A percentile compares a stretch with the other conserved stretches of the same genome.
Conservation (phyloP, 2,329 filamentous ascomycete species). For the Aspergillus calidoustus region DNA sequence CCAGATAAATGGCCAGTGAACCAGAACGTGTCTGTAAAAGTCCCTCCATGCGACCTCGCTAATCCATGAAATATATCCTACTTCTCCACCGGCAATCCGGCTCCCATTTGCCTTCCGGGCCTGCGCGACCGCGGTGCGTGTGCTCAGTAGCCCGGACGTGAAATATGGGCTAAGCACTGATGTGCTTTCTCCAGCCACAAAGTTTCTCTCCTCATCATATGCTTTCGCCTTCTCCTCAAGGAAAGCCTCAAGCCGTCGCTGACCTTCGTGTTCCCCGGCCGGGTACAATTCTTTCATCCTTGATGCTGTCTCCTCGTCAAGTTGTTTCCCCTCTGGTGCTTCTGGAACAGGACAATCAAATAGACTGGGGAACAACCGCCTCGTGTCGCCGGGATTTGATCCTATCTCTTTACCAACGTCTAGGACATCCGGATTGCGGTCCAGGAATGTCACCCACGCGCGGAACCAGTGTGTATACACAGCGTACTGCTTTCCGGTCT, state of each 20-base stretch:
- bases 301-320: conserved; percentile 63
- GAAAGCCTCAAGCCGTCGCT: conserved; percentile 67
- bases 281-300: conserved; percentile 69
- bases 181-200: conserved; percentile 66
- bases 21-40: conserved; percentile 85
- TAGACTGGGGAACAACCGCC: conserved; percentile 56
- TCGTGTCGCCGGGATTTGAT: conserved; percentile 57
- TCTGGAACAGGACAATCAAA: conserved; percentile 67
- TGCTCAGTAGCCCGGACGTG: conserved; percentile 69
- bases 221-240: conserved; percentile 64
- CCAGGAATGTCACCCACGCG: conserved; percentile 74
- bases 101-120: conserved; percentile 66
- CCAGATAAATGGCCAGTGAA: conserved; percentile 76
- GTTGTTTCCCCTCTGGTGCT: conserved; percentile 65
- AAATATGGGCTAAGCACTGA: conserved; percentile 74
- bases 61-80: conserved; percentile 75
- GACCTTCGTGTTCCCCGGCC: conserved; percentile 74
- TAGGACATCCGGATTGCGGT: conserved; percentile 70
- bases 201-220: conserved; percentile 70
- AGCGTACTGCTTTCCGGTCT: conserved; percentile 76
- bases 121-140: conserved; percentile 67
- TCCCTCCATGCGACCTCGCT: conserved; percentile 85
- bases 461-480: conserved; percentile 85
- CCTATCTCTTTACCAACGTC: conserved; percentile 63
- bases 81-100: conserved; percentile 67